Conservation (phyloP, 2,329 filamentous ascomycete genomes). For the Verticillium dahliae region DNA sequence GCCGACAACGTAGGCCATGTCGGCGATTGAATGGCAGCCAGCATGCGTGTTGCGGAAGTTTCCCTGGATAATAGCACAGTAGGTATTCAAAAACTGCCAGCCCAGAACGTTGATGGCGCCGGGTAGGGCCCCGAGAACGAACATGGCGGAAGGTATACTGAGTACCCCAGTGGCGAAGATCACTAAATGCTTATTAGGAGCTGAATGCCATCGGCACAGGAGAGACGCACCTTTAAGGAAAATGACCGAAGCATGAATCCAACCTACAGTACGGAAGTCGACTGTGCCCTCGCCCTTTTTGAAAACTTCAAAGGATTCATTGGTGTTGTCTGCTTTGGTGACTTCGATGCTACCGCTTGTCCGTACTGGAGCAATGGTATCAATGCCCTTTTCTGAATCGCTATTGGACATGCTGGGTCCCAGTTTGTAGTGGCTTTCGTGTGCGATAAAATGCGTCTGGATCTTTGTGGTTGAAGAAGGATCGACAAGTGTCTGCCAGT, state of each 20-base stretch:
- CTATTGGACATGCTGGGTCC: constrained; percentile 4
- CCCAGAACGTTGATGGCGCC: constrained; percentile 34
- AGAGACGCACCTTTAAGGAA: constrained; percentile 31
- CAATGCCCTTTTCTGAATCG: constrained; percentile 10
- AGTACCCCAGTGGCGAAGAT: constrained; percentile 37
- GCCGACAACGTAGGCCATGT: constrained; percentile 53
- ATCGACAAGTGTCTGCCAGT: neutral
- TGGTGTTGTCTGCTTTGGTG: constrained; percentile 14
- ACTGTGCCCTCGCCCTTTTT: constrained; percentile 33
- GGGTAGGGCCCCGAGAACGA: constrained; percentile 31
- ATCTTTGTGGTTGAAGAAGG: neutral
- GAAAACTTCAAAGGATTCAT: constrained; percentile 34
- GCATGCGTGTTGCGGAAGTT: constrained; percentile 30
- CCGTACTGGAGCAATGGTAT: constrained; percentile 13
- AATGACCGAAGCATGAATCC: constrained; percentile 39
- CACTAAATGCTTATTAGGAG: constrained; percentile 14
- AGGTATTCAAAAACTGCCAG: constrained; percentile 32
- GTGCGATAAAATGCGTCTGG: neutral
- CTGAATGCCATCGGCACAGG: neutral
- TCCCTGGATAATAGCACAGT: constrained; percentile 30
- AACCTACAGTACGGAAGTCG: constrained; percentile 40
- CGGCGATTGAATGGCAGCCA: constrained; percentile 34
- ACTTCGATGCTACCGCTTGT: constrained; percentile 16
- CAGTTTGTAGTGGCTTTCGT: neutral
- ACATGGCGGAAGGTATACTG: constrained; percentile 34